These are phyloP conservation scores for Diaporthe vexans DNA, from an alignment of 2,329 filamentous ascomycete genomes.

Conservation along the genomic window DNA sequence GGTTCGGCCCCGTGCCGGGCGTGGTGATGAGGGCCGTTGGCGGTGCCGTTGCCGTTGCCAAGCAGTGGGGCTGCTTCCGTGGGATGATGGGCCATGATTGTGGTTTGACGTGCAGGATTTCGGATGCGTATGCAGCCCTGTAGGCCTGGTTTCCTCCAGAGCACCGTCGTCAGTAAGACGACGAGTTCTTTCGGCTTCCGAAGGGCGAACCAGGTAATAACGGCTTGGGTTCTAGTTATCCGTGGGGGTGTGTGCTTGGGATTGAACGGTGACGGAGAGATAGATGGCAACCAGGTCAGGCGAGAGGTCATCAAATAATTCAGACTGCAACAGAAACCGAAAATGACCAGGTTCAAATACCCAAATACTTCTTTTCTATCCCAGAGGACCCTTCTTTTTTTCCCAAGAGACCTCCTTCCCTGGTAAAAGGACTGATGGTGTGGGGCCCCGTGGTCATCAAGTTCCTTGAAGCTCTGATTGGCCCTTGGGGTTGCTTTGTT, in stretches of 20 bases:
- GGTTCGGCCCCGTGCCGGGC: slow-evolving; percentile 36
- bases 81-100: slow-evolving; percentile 36
- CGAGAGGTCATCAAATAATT: neutral
- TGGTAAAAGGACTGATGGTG: neutral
- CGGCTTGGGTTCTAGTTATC: neutral
- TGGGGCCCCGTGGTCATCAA: slow-evolving; percentile 21
- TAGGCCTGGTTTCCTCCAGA: neutral
- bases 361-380: neutral
- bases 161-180: neutral
- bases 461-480: slow-evolving; percentile 20
- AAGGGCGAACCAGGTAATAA: neutral
- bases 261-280: neutral
- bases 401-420: neutral
- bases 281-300: neutral
- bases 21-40: slow-evolving; percentile 24
- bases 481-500: slow-evolving; percentile 5
- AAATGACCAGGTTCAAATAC: neutral
- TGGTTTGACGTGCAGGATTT: neutral
- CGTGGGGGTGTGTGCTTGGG: too few relatives aligned
- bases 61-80: slow-evolving; percentile 40
- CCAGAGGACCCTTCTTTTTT: slow-evolving; percentile 1
- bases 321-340: neutral
- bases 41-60: slow-evolving; percentile 21
- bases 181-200: neutral
- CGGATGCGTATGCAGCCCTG: neutral